phyloP scores from a whole-genome alignment of 1,284 basidiomycete genomes.

The Cutaneotrichosporon sp. region DNA sequence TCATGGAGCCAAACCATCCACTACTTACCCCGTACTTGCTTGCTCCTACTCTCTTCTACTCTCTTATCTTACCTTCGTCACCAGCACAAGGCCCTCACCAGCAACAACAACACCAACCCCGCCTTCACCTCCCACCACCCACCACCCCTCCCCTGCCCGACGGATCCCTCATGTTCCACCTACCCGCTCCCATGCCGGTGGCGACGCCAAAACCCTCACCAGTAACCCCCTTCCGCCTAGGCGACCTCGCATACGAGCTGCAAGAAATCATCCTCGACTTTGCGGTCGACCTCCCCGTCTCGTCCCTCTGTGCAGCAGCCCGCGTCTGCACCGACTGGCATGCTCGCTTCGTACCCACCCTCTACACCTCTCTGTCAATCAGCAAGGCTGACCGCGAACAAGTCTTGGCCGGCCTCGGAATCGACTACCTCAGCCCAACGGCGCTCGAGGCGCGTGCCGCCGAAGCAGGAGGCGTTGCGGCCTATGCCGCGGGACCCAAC shows the following conservation, averaged over 20 bases:
- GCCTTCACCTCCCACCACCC: too few relatives aligned
- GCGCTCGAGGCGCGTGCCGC: constrained; percentile 20
- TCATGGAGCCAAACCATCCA: background rate
- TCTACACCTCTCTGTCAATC: constrained; percentile 17
- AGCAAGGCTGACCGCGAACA: constrained; percentile 13
- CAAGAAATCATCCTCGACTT: constrained; percentile 18
- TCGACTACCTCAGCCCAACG: constrained; percentile 20
- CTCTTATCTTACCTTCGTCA: background rate
- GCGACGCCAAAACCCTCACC: constrained; percentile 1
- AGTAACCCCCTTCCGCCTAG: constrained; percentile 9
- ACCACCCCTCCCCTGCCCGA: background rate
- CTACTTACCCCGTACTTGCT: background rate
- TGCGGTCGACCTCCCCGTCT: constrained; percentile 8
- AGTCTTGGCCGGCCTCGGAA: constrained; percentile 19
- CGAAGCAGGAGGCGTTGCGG: constrained; percentile 8
- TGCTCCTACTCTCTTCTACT: background rate
- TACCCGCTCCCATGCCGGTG: background rate
- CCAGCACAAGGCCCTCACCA: too few relatives aligned
- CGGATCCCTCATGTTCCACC: background rate
- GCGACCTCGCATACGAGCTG: constrained; percentile 16
- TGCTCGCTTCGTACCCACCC: constrained; percentile 11
- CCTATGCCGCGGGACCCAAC: constrained; percentile 3
- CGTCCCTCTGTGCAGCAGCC: constrained; percentile 11
- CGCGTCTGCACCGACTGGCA: constrained; percentile 16
- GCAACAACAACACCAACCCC: too few relatives aligned